phyloP scores from a whole-genome alignment of 108 stramenopile species.

The Bacterosira constricta region DNA sequence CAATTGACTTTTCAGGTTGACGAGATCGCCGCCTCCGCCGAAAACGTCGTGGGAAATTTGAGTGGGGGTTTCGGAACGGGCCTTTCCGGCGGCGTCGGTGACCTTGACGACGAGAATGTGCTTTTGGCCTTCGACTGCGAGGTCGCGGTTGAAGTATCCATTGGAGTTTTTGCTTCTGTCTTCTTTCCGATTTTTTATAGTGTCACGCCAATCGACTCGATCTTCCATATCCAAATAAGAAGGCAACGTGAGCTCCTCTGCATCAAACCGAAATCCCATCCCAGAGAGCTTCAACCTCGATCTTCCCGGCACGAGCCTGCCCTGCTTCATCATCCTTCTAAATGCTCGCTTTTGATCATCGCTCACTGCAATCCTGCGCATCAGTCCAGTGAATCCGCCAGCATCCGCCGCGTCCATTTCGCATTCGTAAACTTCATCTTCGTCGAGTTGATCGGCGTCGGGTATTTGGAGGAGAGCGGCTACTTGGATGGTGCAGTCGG shows the following conservation, averaged over 20 bases:
- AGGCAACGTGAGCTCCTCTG: too few species aligned
- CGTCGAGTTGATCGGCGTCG: neutral
- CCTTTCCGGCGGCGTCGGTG: slow-evolving; percentile 10
- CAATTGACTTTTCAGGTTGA: slow-evolving; percentile 40
- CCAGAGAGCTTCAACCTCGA: neutral
- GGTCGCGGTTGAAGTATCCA: too few species aligned
- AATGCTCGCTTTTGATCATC: neutral
- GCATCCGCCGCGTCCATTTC: neutral
- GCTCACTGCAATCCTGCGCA: neutral
- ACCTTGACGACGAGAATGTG: slow-evolving; percentile 12
- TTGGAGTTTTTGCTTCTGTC: too few species aligned
- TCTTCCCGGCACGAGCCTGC: neutral
- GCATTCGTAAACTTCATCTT: neutral
- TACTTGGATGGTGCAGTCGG: slow-evolving; percentile 6
- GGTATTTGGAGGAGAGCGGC: neutral
- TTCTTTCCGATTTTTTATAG: too few species aligned
- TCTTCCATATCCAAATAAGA: too few species aligned
- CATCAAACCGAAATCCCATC: too few species aligned
- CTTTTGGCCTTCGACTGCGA: too few species aligned
- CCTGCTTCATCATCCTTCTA: neutral
- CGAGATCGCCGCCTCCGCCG: slow-evolving; percentile 35
- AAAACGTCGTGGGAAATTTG: slow-evolving; percentile 40
- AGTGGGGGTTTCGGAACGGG: neutral
- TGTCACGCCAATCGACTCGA: too few species aligned
- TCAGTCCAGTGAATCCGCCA: neutral